These are phyloP conservation scores for Chaetoceros muelleri DNA, from an alignment of 108 stramenopile genomes.

Conservation along the genomic window DNA sequence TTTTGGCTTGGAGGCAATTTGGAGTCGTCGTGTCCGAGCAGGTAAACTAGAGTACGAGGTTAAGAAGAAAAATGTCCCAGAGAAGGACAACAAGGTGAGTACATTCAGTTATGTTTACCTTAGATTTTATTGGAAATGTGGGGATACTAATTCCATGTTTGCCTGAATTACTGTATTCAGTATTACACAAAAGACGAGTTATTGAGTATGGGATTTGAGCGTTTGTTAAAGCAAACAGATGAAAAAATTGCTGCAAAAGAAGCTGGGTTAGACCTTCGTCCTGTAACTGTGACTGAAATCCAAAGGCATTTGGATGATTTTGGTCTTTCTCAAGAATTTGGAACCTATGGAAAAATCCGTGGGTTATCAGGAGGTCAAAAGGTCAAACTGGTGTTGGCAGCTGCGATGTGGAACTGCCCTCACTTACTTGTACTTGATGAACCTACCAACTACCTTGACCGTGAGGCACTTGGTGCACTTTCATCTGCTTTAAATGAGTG, in stretches of 20 bases:
- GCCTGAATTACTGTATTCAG: no score
- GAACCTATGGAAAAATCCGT: slow-evolving; percentile 94
- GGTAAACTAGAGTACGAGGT: slow-evolving; percentile 89
- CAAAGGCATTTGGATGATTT: slow-evolving; percentile 95
- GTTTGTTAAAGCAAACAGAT: slow-evolving; percentile 77
- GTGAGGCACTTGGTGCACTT: slow-evolving; percentile 92
- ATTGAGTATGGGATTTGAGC: slow-evolving; percentile 79
- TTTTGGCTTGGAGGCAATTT: slow-evolving; percentile 87
- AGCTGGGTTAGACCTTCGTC: slow-evolving; percentile 86
- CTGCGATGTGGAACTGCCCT: slow-evolving; percentile 97
- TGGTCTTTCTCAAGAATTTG: slow-evolving; percentile 94
- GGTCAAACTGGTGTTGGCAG: slow-evolving; percentile 96
- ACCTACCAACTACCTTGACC: slow-evolving; percentile 98
- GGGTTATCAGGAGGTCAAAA: slow-evolving; percentile 96
- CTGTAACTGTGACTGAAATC: slow-evolving; percentile 84
- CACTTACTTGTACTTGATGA: slow-evolving; percentile 94
- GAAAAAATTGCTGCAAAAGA: slow-evolving; percentile 94
- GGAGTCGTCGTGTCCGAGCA: slow-evolving; percentile 86
- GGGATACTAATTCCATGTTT: no score
- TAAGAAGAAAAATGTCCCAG: slow-evolving; percentile 79
- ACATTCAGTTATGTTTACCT: no score
- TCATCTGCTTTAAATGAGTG: slow-evolving; percentile 87
- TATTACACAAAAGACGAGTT: slow-evolving; percentile 79
- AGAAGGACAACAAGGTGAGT: slow-evolving; percentile 93
- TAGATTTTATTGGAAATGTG: no score